These are phyloP conservation scores for Fusarium scirpi DNA, from an alignment of 2,329 filamentous ascomycete genomes.

Conservation along the genomic window DNA sequence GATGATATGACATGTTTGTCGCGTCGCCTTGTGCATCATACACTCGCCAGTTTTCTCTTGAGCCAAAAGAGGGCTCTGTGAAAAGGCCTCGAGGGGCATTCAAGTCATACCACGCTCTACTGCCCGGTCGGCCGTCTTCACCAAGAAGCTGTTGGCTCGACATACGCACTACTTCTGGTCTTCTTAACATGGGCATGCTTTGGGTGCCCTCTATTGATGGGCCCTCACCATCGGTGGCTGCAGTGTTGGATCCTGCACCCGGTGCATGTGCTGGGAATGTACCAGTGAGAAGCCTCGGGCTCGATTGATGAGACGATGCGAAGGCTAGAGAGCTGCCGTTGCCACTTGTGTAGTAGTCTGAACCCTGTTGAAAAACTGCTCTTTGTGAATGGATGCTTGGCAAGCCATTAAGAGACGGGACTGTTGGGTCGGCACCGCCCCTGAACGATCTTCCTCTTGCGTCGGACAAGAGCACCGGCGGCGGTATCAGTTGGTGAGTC, in stretches of 20 bases:
- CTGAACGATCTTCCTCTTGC: conserved; percentile 45
- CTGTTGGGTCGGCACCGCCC: conserved; percentile 46
- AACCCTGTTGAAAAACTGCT: conserved; percentile 37
- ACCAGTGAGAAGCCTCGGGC: conserved; percentile 39
- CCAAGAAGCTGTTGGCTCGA: conserved; percentile 41
- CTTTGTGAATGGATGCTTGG: conserved; percentile 40
- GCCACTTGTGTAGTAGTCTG: conserved; percentile 47
- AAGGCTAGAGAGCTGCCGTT: conserved; percentile 53
- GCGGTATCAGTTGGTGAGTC: conserved; percentile 50
- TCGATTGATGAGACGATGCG: conserved; percentile 46
- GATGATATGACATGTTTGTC: conserved; percentile 50
- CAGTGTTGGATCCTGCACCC: conserved; percentile 1
- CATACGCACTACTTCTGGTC: conserved; percentile 43
- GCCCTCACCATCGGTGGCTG: neutral
- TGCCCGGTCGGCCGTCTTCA: conserved; percentile 18
- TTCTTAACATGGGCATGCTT: conserved; percentile 42
- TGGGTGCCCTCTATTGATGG: conserved; percentile 39
- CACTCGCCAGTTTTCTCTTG: conserved; percentile 54
- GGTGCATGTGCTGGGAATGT: conserved; percentile 24
- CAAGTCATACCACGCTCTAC: conserved; percentile 45
- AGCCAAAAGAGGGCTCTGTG: conserved; percentile 52
- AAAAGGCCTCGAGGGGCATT: conserved; percentile 42
- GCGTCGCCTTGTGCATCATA: conserved; percentile 46
- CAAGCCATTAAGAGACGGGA: conserved; percentile 48
- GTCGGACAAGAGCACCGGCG: conserved; percentile 46